Base-by-base conservation (phyloP, 2,329 filamentous ascomycete genomes). In the Pestalotiopsis sp. region DNA sequence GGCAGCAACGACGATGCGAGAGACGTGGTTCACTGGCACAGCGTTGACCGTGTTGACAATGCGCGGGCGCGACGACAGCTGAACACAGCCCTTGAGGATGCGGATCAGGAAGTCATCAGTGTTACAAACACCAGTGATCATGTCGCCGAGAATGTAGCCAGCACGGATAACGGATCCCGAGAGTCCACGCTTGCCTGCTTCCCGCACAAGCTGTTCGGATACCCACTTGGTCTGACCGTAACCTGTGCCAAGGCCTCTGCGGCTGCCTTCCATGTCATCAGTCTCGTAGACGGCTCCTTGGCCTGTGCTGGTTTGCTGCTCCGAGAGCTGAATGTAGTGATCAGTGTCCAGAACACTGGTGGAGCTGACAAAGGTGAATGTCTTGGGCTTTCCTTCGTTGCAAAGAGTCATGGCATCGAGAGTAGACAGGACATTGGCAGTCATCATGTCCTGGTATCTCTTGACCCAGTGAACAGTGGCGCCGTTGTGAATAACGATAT, bases 201-300 rank as follows among this genome's bases (percentile, higher is more conserved):
- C 92, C 27, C 93, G 88, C 25, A 94, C 88, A 62, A 98, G 85
- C 64, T 88, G 82, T 74, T 91, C 88, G 7, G 83, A 83, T 49
- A 85, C 80, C 94, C 94, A 98, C 82, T 98, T 98, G 72, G 89
- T 90, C 79, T 98, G 95, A 2, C 95, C 95, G 75, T 98, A 98
- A 4, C 95, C 95, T 1, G 93, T 97, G 52, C 90, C 90, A 1
- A 98, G 89, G 39, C 93, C 93, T 66, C 84, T 90, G 52, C 90
- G 86, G 75, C 93, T 95, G 66, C 94, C 93, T 73, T 89, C 84
- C 70, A 98, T 85, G 72, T 95, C 90, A 77, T 98, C 95, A 0
- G 85, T 85, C 79, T 98, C 95, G 23, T 86, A 84, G 17, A 97
- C 87, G 13, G 89, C 89, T 23, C 83, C 84, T 7, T 88, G 89